Base-by-base conservation (phyloP, 1,139 yeast genomes). In the Yamadazyma epiphylla region DNA sequence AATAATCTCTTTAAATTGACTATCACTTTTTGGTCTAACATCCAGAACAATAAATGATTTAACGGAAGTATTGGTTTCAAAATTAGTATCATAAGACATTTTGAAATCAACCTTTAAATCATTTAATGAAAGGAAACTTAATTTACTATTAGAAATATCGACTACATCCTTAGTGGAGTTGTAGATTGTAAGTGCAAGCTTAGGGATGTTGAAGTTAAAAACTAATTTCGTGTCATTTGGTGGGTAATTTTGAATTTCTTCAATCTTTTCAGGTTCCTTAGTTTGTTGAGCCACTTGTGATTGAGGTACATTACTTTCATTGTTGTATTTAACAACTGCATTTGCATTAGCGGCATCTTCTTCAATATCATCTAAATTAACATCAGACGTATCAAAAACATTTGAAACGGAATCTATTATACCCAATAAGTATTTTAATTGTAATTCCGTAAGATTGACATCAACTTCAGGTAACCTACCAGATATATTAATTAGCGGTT, bases 21-120 rank as follows among this genome's bases (percentile, higher is more conserved):
- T 89, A 12, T 70, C 75, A 17, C 73, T 74, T 8, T 61, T 60
- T 19, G 59, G 51, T 42, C 98, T 69, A 3, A 78, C 74, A 56
- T 91, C 98, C 35, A 74, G 74, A 1, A 89, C 86, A 2, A 81
- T 76, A 48, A 94, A 83, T 0, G 96, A 79, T 24, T 77, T 74
- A 17, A 88, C 68, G 28, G 74, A 76, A 11, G 88, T 50, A 33
- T 78, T 80, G 0, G 89, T 72, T 5, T 64, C 70, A 37, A 77
- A 71, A 25, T 77, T 74, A 1, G 80, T 70, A 42, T 77, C 74
- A 21, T 76, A 68, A 24, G 62, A 67, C 58, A 82, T 62, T 2
- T 57, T 48, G 33, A 83, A 65, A 12, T 62, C 55, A 3, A 80
- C 44, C 1, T 74, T 74, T 26, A 81, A 62, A 11, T 75, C 75